phyloP scores from a whole-genome alignment of 495 filamentous ascomycete genomes.

The Oidiodendron maius region DNA sequence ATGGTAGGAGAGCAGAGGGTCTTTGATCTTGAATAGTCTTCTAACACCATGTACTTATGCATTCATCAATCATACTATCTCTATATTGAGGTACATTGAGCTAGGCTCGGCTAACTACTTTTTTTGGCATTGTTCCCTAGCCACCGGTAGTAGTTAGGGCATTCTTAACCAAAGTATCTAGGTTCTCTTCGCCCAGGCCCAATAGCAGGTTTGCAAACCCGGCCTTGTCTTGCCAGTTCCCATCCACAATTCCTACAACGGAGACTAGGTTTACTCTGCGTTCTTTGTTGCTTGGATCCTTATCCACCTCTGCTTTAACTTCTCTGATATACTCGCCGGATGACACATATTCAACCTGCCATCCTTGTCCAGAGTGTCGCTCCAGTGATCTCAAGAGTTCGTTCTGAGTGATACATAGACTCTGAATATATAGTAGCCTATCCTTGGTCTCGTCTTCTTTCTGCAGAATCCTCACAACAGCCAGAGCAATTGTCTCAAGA shows the following conservation, averaged over 20 bases:
- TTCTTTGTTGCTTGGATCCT: not conserved
- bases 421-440: slow-evolving; percentile 32
- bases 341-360: not conserved
- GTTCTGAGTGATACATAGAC: slow-evolving; percentile 32
- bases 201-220: not conserved
- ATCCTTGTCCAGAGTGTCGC: slow-evolving; percentile 19
- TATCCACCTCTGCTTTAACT: not conserved
- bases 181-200: not conserved
- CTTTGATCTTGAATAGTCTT: not conserved
- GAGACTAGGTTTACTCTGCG: not conserved
- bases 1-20: not conserved
- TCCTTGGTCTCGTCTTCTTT: slow-evolving; percentile 42
- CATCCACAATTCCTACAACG: not conserved
- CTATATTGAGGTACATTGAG: not conserved
- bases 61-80: too few relatives aligned
- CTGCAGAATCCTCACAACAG: slow-evolving; percentile 32
- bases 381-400: slow-evolving; percentile 27
- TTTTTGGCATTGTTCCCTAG: too few relatives aligned
- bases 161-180: not conserved
- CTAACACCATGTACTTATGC: not conserved
- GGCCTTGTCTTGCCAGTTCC: not conserved
- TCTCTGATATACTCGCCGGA: not conserved
- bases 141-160: too few relatives aligned
- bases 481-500: slow-evolving; percentile 30
- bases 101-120: too few relatives aligned